Evolutionary conservation across 2,329 filamentous ascomycete species (phyloP).

Genomic region (Aspergillus sp.): DNA sequence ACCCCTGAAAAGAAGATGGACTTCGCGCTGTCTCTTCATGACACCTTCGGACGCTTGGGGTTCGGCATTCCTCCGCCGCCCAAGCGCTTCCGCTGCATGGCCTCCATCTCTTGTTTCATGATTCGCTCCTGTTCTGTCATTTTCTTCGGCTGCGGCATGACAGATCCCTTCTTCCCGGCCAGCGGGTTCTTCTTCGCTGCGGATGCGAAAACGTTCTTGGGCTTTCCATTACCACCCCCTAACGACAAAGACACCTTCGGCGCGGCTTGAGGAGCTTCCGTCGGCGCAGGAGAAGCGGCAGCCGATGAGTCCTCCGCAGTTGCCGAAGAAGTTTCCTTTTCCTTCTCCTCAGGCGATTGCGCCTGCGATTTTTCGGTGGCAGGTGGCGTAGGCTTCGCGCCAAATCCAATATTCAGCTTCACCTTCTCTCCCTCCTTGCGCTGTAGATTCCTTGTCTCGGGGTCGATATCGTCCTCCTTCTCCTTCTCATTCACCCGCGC

Average conservation of each 20-base stretch:
- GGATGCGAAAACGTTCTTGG: slow-evolving; percentile 67
- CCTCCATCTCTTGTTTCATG: slow-evolving; percentile 72
- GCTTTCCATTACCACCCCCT: slow-evolving; percentile 42
- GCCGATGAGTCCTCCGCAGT: slow-evolving; percentile 19
- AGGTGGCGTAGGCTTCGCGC: slow-evolving; percentile 22
- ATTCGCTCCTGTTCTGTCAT: slow-evolving; percentile 87
- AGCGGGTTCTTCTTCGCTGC: slow-evolving; percentile 69
- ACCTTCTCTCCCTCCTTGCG: slow-evolving; percentile 73
- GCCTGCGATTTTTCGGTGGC: slow-evolving; percentile 18
- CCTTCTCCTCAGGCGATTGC: slow-evolving; percentile 23
- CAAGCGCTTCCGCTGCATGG: slow-evolving; percentile 66
- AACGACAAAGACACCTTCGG: slow-evolving; percentile 64
- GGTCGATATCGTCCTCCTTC: slow-evolving; percentile 41
- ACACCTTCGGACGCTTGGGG: slow-evolving; percentile 36
- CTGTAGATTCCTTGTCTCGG: slow-evolving; percentile 45
- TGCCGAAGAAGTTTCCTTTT: slow-evolving; percentile 2
- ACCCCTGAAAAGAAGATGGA: neutral
- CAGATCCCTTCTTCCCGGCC: slow-evolving; percentile 63
- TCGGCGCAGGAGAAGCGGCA: slow-evolving; percentile 17
- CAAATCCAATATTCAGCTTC: slow-evolving; percentile 64
- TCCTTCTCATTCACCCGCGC: slow-evolving; percentile 62
- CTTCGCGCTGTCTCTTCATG: slow-evolving; percentile 16
- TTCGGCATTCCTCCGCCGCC: slow-evolving; percentile 30
- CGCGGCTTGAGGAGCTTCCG: slow-evolving; percentile 20
- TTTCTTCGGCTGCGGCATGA: slow-evolving; percentile 66